Conservation (phyloP, 768 basidiomycete genomes). For the Suillus weaverae region DNA sequence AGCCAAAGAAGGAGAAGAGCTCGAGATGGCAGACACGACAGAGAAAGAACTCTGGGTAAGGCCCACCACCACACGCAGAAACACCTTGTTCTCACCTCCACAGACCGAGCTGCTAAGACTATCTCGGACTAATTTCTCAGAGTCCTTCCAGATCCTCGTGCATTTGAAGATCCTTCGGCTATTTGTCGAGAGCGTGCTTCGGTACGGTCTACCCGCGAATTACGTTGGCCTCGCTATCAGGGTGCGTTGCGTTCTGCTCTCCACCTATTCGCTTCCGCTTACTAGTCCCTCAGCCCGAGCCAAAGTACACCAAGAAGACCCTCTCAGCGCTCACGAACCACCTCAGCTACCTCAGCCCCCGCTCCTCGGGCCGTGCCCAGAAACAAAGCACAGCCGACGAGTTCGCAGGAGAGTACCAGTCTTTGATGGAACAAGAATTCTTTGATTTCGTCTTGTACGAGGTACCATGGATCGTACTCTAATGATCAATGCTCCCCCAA, state of each 20-base stretch:
- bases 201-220: constrained; percentile 93
- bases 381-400: constrained; percentile 55
- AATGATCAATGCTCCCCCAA: constrained; percentile 24
- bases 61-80: not conserved
- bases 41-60: constrained; percentile 98
- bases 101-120: constrained; percentile 91
- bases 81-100: not conserved
- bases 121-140: constrained; percentile 94
- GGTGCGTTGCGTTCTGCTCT: constrained; percentile 40
- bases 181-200: constrained; percentile 92
- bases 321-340: constrained; percentile 71
- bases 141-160: constrained; percentile 90
- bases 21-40: constrained; percentile 75
- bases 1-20: constrained; percentile 76
- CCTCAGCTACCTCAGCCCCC: constrained; percentile 79
- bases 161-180: constrained; percentile 90
- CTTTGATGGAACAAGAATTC: constrained; percentile 92
- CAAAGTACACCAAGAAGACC: constrained; percentile 79
- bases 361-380: constrained; percentile 54
- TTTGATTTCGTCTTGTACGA: constrained; percentile 95
- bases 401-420: constrained; percentile 88
- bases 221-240: constrained; percentile 82
- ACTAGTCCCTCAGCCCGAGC: constrained; percentile 64
- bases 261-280: not conserved
- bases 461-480: constrained; percentile 84